These are phyloP conservation scores for Aphanomyces cochlioides DNA, from an alignment of 352 stramenopile genomes.

Conservation along the genomic window DNA sequence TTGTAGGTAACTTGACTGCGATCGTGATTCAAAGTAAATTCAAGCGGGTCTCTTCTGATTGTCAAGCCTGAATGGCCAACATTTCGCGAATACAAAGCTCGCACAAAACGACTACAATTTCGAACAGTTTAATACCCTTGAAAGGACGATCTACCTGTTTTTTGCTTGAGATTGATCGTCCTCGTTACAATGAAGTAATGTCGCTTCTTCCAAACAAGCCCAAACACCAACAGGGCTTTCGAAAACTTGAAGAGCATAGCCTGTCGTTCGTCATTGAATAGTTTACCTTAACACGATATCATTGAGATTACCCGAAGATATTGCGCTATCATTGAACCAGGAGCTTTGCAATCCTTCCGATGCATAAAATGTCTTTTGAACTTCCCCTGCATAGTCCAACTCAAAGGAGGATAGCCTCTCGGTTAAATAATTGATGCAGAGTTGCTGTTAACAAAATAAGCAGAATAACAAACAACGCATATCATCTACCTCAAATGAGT, in stretches of 20 bases:
- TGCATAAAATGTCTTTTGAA: slow-evolving; percentile 20
- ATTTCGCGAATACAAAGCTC: slow-evolving; percentile 27
- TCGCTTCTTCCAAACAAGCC: slow-evolving; percentile 29
- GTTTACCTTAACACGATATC: too few species aligned
- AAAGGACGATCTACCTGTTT: slow-evolving; percentile 14
- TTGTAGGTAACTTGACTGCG: slow-evolving; percentile 23
- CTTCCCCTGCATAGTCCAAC: slow-evolving; percentile 17
- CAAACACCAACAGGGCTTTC: slow-evolving; percentile 25
- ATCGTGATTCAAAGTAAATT: slow-evolving; percentile 23
- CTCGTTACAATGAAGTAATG: slow-evolving; percentile 25
- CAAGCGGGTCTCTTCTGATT: background rate
- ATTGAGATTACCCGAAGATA: too few species aligned
- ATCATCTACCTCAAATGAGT: slow-evolving; percentile 46
- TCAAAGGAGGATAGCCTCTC: slow-evolving; percentile 64
- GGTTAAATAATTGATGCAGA: slow-evolving; percentile 81
- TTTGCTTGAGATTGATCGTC: slow-evolving; percentile 24
- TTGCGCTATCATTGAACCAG: too few species aligned
- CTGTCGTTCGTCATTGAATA: background rate
- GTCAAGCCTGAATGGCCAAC: slow-evolving; percentile 3
- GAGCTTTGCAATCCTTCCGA: slow-evolving; percentile 10
- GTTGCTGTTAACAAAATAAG: slow-evolving; percentile 37
- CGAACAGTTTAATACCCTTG: background rate
- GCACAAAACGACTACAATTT: slow-evolving; percentile 29
- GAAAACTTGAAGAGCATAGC: slow-evolving; percentile 3
- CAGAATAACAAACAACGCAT: background rate